Conservation (phyloP, 768 basidiomycete species). For the Podaxis rugospora region DNA sequence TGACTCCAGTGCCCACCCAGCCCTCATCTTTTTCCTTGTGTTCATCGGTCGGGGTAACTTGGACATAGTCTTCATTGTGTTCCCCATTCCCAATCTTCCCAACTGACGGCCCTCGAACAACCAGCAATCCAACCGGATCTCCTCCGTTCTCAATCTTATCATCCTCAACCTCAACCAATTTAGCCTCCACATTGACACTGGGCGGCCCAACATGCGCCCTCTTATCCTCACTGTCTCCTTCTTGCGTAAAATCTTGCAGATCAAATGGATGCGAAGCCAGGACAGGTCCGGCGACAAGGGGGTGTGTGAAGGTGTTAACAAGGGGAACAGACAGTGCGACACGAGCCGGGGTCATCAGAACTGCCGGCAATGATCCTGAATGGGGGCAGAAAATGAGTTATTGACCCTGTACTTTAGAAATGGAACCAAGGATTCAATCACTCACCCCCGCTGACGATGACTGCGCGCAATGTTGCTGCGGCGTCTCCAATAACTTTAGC, state of each 20-base stretch:
- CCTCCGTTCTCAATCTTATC: constrained; percentile 55
- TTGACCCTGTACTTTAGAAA: neutral
- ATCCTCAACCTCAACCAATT: constrained; percentile 70
- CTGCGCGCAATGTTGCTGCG: constrained; percentile 58
- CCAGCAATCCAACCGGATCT: constrained; percentile 59
- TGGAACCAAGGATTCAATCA: constrained; percentile 4
- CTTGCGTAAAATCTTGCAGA: constrained; percentile 63
- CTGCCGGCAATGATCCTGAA: constrained; percentile 46
- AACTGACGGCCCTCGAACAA: constrained; percentile 72
- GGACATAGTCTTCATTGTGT: constrained; percentile 30
- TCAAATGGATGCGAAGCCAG: constrained; percentile 84
- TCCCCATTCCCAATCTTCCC: constrained; percentile 43
- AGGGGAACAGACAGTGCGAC: constrained; percentile 76
- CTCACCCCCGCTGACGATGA: constrained; percentile 72
- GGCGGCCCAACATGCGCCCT: constrained; percentile 70
- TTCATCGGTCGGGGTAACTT: constrained; percentile 14
- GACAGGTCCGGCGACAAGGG: constrained; percentile 68
- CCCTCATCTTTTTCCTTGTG: constrained; percentile 11
- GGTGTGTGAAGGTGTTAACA: constrained; percentile 59
- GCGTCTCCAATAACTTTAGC: constrained; percentile 53
- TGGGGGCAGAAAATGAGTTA: constrained; percentile 2
- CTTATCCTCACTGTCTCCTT: constrained; percentile 22
- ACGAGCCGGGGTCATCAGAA: constrained; percentile 56
- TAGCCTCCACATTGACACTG: constrained; percentile 78
- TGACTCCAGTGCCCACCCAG: constrained; percentile 22